Percentiles rank a stretch among this genome's conserved stretches.
Evolutionary conservation across 768 basidiomycete genomes (phyloP).

Genomic region (Lactarius tabidus): DNA sequence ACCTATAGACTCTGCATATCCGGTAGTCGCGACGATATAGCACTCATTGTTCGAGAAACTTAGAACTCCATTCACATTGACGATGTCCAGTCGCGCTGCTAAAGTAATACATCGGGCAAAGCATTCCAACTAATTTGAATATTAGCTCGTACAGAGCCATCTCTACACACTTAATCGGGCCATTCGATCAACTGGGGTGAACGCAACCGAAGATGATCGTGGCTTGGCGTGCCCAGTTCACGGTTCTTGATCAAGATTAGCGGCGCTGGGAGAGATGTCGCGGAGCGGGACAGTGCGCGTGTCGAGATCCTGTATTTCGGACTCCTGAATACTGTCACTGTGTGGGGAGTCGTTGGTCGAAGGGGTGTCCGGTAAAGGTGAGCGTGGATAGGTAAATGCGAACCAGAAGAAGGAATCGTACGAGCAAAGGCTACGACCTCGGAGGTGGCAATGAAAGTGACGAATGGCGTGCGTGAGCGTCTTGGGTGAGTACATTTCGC

Average conservation of each 20-base stretch:
- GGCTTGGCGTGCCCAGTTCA: neutral
- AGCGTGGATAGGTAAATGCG: no score
- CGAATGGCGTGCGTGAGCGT: neutral
- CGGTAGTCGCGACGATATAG: neutral
- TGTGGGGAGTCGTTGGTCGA: neutral
- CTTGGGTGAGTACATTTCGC: slow-evolving; percentile 1
- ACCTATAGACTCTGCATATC: slow-evolving; percentile 17
- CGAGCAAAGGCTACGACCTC: neutral
- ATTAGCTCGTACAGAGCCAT: neutral
- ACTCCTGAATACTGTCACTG: neutral
- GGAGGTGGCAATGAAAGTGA: neutral
- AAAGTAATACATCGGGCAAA: neutral
- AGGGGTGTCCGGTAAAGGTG: no score
- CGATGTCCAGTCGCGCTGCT: neutral
- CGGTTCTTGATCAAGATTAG: neutral
- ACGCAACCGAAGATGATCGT: neutral
- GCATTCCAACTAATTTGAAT: neutral
- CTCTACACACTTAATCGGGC: neutral
- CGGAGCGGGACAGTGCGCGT: neutral
- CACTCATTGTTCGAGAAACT: neutral
- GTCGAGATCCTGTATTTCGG: neutral
- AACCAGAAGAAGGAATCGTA: no score
- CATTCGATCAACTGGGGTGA: slow-evolving; percentile 1
- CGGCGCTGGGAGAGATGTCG: neutral
- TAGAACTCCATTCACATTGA: neutral